Conservation (phyloP, 2,329 filamentous ascomycete species). For the Chaetomium globosum region DNA sequence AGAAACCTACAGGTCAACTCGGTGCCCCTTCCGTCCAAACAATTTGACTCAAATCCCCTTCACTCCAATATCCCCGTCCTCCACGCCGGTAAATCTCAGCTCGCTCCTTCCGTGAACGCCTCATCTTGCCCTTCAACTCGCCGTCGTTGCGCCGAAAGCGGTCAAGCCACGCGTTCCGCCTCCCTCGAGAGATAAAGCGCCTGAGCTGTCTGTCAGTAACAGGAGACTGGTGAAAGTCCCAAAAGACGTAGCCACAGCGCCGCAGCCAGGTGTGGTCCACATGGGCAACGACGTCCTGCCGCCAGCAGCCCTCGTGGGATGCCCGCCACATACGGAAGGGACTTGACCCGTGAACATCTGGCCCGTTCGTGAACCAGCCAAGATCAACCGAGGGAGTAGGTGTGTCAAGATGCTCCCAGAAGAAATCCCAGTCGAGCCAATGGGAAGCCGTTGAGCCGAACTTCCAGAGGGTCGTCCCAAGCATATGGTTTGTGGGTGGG, state of each 20-base stretch:
- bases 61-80: constrained; percentile 13
- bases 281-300: background rate
- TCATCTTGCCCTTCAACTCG: background rate
- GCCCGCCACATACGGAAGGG: constrained; percentile 8
- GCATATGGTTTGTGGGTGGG: too few relatives aligned
- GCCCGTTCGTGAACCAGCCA: too few relatives aligned
- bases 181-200: background rate
- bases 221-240: background rate
- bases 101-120: background rate
- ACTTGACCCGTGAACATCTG: background rate
- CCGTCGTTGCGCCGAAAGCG: constrained; percentile 1
- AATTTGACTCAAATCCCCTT: constrained; percentile 6
- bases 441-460: too few relatives aligned
- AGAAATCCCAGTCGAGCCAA: too few relatives aligned
- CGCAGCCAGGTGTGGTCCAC: background rate
- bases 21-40: constrained; percentile 3
- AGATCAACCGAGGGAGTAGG: too few relatives aligned
- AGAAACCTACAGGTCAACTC: background rate
- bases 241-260: constrained; percentile 10
- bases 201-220: background rate
- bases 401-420: too few relatives aligned
- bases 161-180: background rate
- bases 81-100: constrained; percentile 2
- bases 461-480: too few relatives aligned
- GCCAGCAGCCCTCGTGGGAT: background rate